phyloP scores from a whole-genome alignment of 176 grass and related monocot species.

The Musa itinerans region DNA sequence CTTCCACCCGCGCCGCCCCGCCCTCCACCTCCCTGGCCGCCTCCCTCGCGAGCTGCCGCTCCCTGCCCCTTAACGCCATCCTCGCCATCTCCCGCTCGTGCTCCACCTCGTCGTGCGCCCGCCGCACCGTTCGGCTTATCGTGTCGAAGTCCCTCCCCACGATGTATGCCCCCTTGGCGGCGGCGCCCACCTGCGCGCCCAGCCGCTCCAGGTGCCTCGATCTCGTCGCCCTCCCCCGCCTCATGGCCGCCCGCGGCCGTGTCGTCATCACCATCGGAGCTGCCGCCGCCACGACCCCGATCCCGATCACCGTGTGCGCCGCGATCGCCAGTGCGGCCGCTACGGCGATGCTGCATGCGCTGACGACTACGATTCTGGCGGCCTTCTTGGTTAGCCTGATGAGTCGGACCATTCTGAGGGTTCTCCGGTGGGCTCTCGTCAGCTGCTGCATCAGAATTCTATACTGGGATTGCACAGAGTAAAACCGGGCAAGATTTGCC shows the following conservation, averaged over 20 bases:
- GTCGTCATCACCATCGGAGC: background rate
- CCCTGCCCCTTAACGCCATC: slow-evolving; percentile 33
- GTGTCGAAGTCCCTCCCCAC: slow-evolving; percentile 77
- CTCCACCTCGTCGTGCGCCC: slow-evolving; percentile 78
- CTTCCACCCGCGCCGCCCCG: slow-evolving; percentile 41
- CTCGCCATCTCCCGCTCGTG: slow-evolving; percentile 62
- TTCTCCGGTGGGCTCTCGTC: slow-evolving; percentile 15
- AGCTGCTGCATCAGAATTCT: slow-evolving; percentile 34
- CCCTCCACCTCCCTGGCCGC: slow-evolving; percentile 27
- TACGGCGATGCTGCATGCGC: slow-evolving; percentile 26
- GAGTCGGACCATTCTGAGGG: slow-evolving; percentile 15
- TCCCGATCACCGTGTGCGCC: slow-evolving; percentile 28
- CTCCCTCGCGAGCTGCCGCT: slow-evolving; percentile 3
- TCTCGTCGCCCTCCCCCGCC: background rate
- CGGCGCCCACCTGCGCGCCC: slow-evolving; percentile 43
- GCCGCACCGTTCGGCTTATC: slow-evolving; percentile 62
- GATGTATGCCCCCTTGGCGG: slow-evolving; percentile 68
- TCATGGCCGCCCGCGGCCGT: background rate
- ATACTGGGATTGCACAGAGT: slow-evolving; percentile 32
- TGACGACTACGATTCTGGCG: slow-evolving; percentile 17
- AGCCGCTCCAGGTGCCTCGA: background rate
- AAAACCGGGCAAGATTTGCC: slow-evolving; percentile 28
- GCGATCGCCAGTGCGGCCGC: slow-evolving; percentile 27
- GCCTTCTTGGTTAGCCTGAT: slow-evolving; percentile 22
- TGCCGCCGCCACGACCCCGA: slow-evolving; percentile 19